Evolutionary conservation across 495 filamentous ascomycete species (phyloP).

Genomic region (Tuber aestivum): DNA sequence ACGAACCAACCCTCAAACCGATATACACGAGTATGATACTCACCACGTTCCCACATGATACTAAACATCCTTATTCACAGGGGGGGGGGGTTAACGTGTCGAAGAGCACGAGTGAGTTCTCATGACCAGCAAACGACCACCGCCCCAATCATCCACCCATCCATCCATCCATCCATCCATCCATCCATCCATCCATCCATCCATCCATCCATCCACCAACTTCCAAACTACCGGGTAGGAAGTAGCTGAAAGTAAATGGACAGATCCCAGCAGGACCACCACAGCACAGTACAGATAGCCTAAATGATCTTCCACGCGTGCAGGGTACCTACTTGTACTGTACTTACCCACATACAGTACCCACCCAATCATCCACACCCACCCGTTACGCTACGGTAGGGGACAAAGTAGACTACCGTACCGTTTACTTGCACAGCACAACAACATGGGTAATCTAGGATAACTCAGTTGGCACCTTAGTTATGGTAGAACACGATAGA

Average conservation of each 20-base stretch:
- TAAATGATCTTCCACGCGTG: not conserved
- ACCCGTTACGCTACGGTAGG: too few relatives aligned
- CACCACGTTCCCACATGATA: too few relatives aligned
- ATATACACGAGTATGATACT: not conserved
- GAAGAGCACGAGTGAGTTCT: not conserved
- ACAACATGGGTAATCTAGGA: too few relatives aligned
- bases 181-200: not conserved
- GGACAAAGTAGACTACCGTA: too few relatives aligned
- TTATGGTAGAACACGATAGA: too few relatives aligned
- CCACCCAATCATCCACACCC: not conserved
- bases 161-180: not conserved
- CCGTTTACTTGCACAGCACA: too few relatives aligned
- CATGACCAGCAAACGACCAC: not conserved
- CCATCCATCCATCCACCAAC: too few relatives aligned
- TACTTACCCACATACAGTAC: not conserved
- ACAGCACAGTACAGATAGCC: not conserved
- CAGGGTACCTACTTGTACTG: slow-evolving; percentile 5
- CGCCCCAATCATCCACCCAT: not conserved
- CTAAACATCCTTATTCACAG: too few relatives aligned
- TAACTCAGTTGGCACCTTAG: too few relatives aligned
- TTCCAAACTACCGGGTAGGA: not conserved
- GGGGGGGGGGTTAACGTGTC: too few relatives aligned
- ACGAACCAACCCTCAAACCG: not conserved
- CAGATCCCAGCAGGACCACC: not conserved
- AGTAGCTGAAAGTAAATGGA: not conserved